Percentiles rank a stretch among this genome's conserved stretches.
phyloP scores from a whole-genome alignment of 2,329 filamentous ascomycete genomes.

The Neonectria hederae region DNA sequence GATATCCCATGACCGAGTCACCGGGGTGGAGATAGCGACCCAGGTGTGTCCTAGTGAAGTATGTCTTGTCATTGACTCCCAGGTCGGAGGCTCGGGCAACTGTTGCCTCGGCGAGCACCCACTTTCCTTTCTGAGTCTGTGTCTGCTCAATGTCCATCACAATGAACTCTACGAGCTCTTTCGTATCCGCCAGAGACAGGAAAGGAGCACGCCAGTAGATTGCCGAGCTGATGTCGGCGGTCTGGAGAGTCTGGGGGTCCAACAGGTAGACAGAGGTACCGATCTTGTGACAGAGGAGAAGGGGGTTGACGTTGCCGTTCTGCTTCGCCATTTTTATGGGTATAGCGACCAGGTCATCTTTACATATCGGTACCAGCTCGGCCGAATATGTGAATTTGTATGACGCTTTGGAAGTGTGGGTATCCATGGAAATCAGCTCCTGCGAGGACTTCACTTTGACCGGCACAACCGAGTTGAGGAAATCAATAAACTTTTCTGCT shows the following conservation, averaged over 20 bases:
- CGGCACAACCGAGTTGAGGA: slow-evolving; percentile 83
- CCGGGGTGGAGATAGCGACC: slow-evolving; percentile 86
- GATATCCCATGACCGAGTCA: slow-evolving; percentile 94
- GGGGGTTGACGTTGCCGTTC: slow-evolving; percentile 86
- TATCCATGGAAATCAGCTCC: slow-evolving; percentile 92
- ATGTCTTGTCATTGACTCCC: slow-evolving; percentile 85
- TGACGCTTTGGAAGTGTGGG: slow-evolving; percentile 87
- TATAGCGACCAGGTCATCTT: slow-evolving; percentile 94
- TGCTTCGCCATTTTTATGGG: slow-evolving; percentile 89
- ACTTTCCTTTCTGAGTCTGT: slow-evolving; percentile 80
- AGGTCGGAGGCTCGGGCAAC: slow-evolving; percentile 89
- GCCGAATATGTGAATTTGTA: slow-evolving; percentile 96
- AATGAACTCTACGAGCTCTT: slow-evolving; percentile 89
- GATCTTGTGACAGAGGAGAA: slow-evolving; percentile 86
- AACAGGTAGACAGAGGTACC: slow-evolving; percentile 90
- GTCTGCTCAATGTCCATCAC: slow-evolving; percentile 92
- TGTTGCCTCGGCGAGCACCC: slow-evolving; percentile 85
- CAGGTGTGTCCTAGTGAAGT: slow-evolving; percentile 90
- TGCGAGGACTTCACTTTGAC: slow-evolving; percentile 79
- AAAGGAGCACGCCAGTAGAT: slow-evolving; percentile 95
- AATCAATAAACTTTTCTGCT: slow-evolving; percentile 92
- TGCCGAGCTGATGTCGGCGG: slow-evolving; percentile 81
- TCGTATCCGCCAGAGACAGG: slow-evolving; percentile 81
- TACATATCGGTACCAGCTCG: slow-evolving; percentile 93
- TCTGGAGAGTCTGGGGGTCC: slow-evolving; percentile 91